A percentile compares a stretch with the other conserved stretches of the same genome.
Conservation (phyloP, 2,329 filamentous ascomycete species). For the Phyllosticta citriasiana region DNA sequence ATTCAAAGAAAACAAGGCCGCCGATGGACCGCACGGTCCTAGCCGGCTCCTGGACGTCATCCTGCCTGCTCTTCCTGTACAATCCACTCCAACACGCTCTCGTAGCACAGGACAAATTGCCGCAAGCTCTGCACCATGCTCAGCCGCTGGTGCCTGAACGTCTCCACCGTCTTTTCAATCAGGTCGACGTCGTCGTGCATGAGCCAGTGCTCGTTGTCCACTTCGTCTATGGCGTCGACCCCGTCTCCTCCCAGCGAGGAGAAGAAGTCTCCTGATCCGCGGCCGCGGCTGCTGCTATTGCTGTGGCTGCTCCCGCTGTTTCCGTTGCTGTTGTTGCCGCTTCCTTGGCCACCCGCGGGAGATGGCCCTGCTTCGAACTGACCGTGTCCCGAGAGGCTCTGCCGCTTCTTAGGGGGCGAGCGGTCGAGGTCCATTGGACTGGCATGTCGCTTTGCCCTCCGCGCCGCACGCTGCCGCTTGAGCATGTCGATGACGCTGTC, state of each 20-base stretch:
- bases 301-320: not conserved
- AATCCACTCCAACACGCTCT: slow-evolving; percentile 86
- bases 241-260: not conserved
- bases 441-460: slow-evolving; percentile 18
- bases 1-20: too few species aligned
- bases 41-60: not conserved
- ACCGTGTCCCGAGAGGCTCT: not conserved
- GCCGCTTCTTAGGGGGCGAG: not conserved
- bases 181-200: slow-evolving; percentile 62
- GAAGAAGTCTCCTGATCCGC: slow-evolving; percentile 6
- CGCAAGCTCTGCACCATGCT: slow-evolving; percentile 95
- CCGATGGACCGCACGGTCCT: too few species aligned
- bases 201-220: slow-evolving; percentile 47
- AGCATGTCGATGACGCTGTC: slow-evolving; percentile 95
- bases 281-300: slow-evolving; percentile 3
- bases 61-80: slow-evolving; percentile 30
- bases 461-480: slow-evolving; percentile 59
- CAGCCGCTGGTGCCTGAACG: slow-evolving; percentile 76
- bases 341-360: not conserved
- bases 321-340: slow-evolving; percentile 2
- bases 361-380: not conserved
- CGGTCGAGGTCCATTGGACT: slow-evolving; percentile 37
- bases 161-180: slow-evolving; percentile 77
- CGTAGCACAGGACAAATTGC: slow-evolving; percentile 94
- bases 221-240: not conserved